phyloP scores from a whole-genome alignment of 2,329 filamentous ascomycete species.

The Penicillium sp. region DNA sequence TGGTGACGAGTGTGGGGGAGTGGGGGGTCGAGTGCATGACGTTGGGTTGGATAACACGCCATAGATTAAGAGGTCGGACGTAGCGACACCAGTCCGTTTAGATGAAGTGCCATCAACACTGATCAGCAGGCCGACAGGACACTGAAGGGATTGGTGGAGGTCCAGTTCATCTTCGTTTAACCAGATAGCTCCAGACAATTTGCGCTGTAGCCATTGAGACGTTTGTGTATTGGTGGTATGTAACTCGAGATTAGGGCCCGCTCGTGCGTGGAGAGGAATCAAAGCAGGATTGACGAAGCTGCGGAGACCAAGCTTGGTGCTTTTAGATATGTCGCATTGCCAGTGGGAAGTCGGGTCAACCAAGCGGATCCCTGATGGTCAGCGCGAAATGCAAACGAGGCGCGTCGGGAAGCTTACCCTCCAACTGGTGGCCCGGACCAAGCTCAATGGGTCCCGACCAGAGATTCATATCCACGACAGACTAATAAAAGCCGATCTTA shows the following conservation, averaged over 20 bases:
- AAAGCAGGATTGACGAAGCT: conserved; percentile 43
- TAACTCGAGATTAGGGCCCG: conserved; percentile 41
- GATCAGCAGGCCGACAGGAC: conserved; percentile 41
- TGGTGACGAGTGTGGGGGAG: conserved; percentile 37
- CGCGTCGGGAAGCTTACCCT: conserved; percentile 28
- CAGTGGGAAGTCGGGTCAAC: conserved; percentile 33
- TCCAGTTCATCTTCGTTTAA: conserved; percentile 34
- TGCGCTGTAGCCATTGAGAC: conserved; percentile 41
- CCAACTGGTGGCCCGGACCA: conserved; percentile 27
- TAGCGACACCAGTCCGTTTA: conserved; percentile 19
- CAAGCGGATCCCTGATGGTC: conserved; percentile 35
- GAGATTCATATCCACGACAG: conserved; percentile 33
- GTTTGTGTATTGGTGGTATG: conserved; percentile 34
- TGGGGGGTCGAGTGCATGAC: conserved; percentile 32
- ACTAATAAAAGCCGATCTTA: conserved; percentile 6
- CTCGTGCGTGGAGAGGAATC: conserved; percentile 42
- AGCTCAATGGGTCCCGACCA: conserved; percentile 39
- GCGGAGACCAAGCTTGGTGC: conserved; percentile 32
- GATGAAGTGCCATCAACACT: conserved; percentile 25
- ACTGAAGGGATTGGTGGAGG: conserved; percentile 33
- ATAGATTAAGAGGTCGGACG: conserved; percentile 42
- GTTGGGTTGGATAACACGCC: conserved; percentile 36
- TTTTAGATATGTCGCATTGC: conserved; percentile 36
- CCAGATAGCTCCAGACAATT: conserved; percentile 37
- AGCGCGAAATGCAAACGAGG: conserved; percentile 4